Percentiles rank a stretch among this genome's conserved stretches.
These are phyloP conservation scores for Conticribra weissflogii DNA, from an alignment of 108 stramenopile species.

Conservation along the genomic window DNA sequence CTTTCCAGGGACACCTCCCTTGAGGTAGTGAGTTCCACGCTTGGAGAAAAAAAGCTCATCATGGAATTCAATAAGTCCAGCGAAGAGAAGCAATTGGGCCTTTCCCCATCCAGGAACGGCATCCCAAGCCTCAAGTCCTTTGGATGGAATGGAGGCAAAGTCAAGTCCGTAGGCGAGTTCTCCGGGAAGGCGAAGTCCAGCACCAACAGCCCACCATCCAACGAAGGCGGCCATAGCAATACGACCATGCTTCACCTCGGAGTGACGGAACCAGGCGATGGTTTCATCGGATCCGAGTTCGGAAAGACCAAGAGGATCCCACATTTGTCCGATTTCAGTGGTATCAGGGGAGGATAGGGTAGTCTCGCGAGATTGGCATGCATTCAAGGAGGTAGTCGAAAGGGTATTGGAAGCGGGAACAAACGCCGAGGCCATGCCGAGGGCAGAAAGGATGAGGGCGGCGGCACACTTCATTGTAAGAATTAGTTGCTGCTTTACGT, in stretches of 20 bases:
- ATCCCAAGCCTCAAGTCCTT: conserved; percentile 85
- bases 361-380: conserved; percentile 49
- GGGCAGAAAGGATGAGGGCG: conserved; percentile 34
- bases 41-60: conserved; percentile 72
- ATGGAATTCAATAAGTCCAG: conserved; percentile 81
- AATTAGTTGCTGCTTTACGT: no score
- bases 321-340: conserved; percentile 70
- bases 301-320: conserved; percentile 77
- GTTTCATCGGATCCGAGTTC: conserved; percentile 76
- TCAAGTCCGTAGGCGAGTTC: conserved; percentile 68
- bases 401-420: conserved; percentile 37
- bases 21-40: conserved; percentile 74
- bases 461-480: conserved; percentile 30
- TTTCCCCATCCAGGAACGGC: conserved; percentile 86
- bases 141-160: conserved; percentile 67
- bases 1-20: conserved; percentile 81
- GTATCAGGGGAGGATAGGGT: conserved; percentile 67
- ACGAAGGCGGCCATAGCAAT: conserved; percentile 87
- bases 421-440: conserved; percentile 42
- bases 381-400: conserved; percentile 30
- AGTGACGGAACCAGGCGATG: conserved; percentile 81
- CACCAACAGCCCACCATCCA: conserved; percentile 75
- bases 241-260: conserved; percentile 83
- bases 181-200: conserved; percentile 75
- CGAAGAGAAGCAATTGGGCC: conserved; percentile 82